Evolutionary conservation across 2,329 filamentous ascomycete genomes (phyloP).

Genomic region (Nigrograna mackinnonii): DNA sequence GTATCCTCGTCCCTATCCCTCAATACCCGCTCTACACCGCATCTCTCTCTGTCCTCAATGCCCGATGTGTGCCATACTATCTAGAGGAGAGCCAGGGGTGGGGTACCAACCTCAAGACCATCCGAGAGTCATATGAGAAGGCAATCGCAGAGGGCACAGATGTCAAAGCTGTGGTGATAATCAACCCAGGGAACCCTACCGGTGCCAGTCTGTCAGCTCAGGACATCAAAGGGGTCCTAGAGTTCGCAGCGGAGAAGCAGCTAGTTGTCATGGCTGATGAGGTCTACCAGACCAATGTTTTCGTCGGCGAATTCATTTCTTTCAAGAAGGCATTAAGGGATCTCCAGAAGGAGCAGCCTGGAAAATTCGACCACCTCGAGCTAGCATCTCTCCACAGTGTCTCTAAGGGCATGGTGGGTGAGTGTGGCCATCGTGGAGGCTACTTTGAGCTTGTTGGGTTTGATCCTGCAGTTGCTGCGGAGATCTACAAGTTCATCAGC

Average conservation of each 20-base stretch:
- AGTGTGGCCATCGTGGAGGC: constrained; percentile 95
- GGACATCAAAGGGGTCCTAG: constrained; percentile 82
- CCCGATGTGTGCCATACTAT: constrained; percentile 88
- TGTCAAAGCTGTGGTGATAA: constrained; percentile 91
- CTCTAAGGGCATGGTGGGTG: constrained; percentile 98
- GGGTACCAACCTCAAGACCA: constrained; percentile 83
- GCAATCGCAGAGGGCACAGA: constrained; percentile 79
- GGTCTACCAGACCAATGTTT: constrained; percentile 99
- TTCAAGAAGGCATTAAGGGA: constrained; percentile 89
- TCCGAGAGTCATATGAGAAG: constrained; percentile 72
- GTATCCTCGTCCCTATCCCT: constrained; percentile 91
- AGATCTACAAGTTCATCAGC: constrained; percentile 98
- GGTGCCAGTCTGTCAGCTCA: constrained; percentile 79
- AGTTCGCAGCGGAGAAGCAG: constrained; percentile 82
- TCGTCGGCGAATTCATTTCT: constrained; percentile 89
- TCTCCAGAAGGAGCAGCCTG: constrained; percentile 70
- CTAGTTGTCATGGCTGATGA: constrained; percentile 94
- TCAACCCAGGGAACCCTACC: constrained; percentile 98
- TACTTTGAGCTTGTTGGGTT: constrained; percentile 97
- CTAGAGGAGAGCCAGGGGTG: constrained; percentile 85
- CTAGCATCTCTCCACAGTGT: constrained; percentile 90
- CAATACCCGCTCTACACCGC: constrained; percentile 99
- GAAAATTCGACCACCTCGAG: constrained; percentile 82
- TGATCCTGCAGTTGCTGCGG: constrained; percentile 78
- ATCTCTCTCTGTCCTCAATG: constrained; percentile 82